These are phyloP conservation scores for Sesbania bispinosa DNA, from an alignment of 306 rosid genomes.

Conservation along the genomic window DNA sequence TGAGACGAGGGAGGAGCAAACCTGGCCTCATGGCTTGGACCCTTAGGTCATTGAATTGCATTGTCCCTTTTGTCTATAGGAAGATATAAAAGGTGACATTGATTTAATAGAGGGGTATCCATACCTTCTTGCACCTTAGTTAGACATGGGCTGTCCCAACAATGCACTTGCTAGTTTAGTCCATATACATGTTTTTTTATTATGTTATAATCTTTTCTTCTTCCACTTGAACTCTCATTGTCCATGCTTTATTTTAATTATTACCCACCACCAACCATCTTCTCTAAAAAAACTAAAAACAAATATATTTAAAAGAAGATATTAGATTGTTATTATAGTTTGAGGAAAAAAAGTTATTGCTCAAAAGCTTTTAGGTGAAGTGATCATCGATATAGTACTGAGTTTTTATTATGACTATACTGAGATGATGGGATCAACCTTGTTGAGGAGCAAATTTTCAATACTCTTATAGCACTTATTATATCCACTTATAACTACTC, in stretches of 20 bases:
- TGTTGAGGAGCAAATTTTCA: no score
- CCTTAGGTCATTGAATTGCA: slow-evolving; percentile 49
- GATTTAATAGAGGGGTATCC: slow-evolving; percentile 33
- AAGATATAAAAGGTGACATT: slow-evolving; percentile 36
- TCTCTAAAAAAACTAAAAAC: not conserved
- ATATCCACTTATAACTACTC: no score
- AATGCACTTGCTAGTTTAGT: slow-evolving; percentile 14
- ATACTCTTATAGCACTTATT: no score
- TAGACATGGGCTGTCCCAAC: slow-evolving; percentile 48
- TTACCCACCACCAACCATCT: not conserved
- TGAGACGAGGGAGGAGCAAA: slow-evolving; percentile 25
- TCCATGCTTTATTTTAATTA: not conserved
- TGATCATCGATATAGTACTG: no score
- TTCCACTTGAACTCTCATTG: not conserved
- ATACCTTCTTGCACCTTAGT: slow-evolving; percentile 41
- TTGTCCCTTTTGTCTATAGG: slow-evolving; percentile 47
- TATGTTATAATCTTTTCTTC: not conserved
- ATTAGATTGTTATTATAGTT: no score
- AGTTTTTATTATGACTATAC: no score
- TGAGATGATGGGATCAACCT: no score
- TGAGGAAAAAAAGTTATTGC: no score
- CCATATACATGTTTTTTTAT: not conserved
- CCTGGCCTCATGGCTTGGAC: slow-evolving; percentile 43
- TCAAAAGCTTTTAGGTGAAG: no score
- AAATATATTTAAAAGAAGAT: no score